Percentiles rank a stretch among this genome's conserved stretches.
These are phyloP conservation scores for Podaxis sp. DNA, from an alignment of 768 basidiomycete species.

Conservation along the genomic window DNA sequence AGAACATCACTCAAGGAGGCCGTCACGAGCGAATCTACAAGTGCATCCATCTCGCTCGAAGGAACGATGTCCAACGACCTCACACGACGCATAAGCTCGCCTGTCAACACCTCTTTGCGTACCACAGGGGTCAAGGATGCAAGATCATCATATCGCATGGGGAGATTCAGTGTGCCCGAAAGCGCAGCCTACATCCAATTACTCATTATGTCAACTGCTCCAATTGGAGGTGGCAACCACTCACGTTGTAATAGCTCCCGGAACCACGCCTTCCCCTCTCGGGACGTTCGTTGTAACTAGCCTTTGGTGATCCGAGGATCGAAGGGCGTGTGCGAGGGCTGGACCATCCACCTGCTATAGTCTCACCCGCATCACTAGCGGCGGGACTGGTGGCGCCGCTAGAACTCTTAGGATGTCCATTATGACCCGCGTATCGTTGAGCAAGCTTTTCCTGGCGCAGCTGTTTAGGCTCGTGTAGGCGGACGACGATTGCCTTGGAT, in stretches of 20 bases:
- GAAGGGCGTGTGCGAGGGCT: conserved; percentile 61
- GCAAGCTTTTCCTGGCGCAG: conserved; percentile 87
- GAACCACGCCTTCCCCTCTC: conserved; percentile 74
- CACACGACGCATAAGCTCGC: conserved; percentile 75
- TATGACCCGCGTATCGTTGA: conserved; percentile 66
- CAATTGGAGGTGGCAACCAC: conserved; percentile 17
- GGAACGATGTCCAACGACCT: conserved; percentile 52
- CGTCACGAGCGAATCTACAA: conserved; percentile 70
- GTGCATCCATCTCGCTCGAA: conserved; percentile 48
- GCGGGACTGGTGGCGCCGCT: conserved; percentile 87
- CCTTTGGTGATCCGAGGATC: conserved; percentile 46
- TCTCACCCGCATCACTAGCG: conserved; percentile 77
- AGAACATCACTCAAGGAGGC: conserved; percentile 76
- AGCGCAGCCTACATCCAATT: conserved; percentile 60
- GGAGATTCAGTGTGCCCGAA: conserved; percentile 71
- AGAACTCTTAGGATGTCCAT: conserved; percentile 74
- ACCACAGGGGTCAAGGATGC: conserved; percentile 82
- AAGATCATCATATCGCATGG: conserved; percentile 86
- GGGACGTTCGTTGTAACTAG: conserved; percentile 47
- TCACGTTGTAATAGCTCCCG: conserved; percentile 83
- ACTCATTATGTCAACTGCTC: not conserved
- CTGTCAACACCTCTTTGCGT: conserved; percentile 79
- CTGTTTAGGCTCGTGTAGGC: conserved; percentile 88
- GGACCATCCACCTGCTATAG: conserved; percentile 59
- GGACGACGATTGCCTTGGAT: conserved; percentile 75